Evolutionary conservation across 768 basidiomycete genomes (phyloP).

Genomic region (Rhizopogon salebrosus): DNA sequence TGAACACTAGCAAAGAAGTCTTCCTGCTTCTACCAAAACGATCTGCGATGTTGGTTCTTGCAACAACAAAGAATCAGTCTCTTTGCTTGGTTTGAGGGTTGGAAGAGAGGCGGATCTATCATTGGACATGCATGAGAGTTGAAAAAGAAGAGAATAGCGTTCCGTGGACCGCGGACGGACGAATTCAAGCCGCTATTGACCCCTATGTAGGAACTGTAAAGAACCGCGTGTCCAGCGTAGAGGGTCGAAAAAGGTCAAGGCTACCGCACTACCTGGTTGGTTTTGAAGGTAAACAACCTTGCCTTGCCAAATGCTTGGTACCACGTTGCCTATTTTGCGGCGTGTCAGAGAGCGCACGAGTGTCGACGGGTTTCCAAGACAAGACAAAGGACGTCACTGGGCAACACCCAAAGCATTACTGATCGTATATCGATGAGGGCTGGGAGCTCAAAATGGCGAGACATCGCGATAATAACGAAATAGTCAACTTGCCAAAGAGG

Average conservation of each 20-base stretch:
- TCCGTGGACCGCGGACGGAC: background rate
- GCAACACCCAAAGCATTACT: background rate
- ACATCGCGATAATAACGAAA: background rate
- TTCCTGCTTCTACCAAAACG: background rate
- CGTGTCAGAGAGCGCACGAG: background rate
- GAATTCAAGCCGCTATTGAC: background rate
- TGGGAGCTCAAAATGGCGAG: background rate
- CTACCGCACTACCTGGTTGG: background rate
- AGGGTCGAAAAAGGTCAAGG: background rate
- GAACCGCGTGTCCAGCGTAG: background rate
- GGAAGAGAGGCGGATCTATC: slow-evolving; percentile 1
- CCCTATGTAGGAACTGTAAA: background rate
- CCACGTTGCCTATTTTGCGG: background rate
- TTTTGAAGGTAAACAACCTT: background rate
- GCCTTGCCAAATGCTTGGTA: background rate
- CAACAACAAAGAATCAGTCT: slow-evolving; percentile 8
- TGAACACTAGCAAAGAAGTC: slow-evolving; percentile 3
- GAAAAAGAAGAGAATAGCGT: background rate
- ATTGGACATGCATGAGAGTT: slow-evolving; percentile 13
- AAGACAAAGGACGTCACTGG: background rate
- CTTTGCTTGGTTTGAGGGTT: slow-evolving; percentile 9
- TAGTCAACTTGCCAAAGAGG: background rate
- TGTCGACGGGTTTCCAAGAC: background rate
- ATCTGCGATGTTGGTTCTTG: slow-evolving; percentile 9
- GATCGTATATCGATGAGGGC: slow-evolving; percentile 1